Conservation (phyloP, 2,329 filamentous ascomycete species). For the Calonectria hongkongensis region DNA sequence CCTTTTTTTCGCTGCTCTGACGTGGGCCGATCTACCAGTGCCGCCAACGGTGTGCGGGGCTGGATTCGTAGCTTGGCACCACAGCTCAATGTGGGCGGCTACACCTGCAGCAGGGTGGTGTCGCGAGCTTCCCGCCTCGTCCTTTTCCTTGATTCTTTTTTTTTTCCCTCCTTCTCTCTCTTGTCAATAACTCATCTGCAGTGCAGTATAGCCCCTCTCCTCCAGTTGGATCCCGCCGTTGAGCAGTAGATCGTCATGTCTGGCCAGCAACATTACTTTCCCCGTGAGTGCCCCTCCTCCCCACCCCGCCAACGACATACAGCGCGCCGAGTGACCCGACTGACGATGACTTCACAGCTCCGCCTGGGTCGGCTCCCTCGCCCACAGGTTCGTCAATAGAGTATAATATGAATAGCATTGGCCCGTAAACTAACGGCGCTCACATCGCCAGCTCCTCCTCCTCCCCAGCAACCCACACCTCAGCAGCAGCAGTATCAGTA, state of each 20-base stretch:
- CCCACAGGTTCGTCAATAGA: constrained; percentile 54
- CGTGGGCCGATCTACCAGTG: constrained; percentile 23
- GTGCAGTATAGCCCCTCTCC: neutral
- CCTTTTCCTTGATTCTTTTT: constrained; percentile 27
- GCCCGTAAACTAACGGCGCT: constrained; percentile 40
- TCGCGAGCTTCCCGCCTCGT: constrained; percentile 24
- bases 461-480: constrained; percentile 42
- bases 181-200: neutral
- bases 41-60: constrained; percentile 37
- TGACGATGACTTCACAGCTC: constrained; percentile 59
- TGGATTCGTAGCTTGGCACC: constrained; percentile 38
- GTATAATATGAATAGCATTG: constrained; percentile 14
- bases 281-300: constrained; percentile 61
- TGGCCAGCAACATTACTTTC: constrained; percentile 66
- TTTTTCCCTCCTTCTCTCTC: constrained; percentile 17
- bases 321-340: constrained; percentile 34
- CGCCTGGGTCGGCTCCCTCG: constrained; percentile 60
- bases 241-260: constrained; percentile 59
- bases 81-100: constrained; percentile 38
- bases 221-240: neutral
- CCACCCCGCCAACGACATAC: constrained; percentile 16
- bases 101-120: constrained; percentile 37
- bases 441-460: constrained; percentile 48
- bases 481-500: constrained; percentile 62
- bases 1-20: constrained; percentile 9